These are phyloP conservation scores for Cordyceps cateniannulata DNA, from an alignment of 2,329 filamentous ascomycete species.

Conservation along the genomic window DNA sequence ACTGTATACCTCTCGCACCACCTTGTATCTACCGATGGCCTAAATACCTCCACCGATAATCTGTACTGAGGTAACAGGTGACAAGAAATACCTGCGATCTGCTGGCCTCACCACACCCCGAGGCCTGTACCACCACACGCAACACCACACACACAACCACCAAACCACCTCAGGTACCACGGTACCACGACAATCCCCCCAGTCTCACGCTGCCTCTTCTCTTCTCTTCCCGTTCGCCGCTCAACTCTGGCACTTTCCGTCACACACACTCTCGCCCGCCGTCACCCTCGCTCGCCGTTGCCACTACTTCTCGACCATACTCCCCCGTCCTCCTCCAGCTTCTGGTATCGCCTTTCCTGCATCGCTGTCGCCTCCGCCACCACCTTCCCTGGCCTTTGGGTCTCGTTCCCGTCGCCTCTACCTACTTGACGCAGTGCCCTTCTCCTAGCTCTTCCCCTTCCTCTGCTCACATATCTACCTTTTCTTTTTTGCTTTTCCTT, in stretches of 20 bases:
- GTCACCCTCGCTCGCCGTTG: neutral
- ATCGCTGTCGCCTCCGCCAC: neutral
- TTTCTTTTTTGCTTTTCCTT: slow-evolving; percentile 9
- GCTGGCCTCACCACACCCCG: neutral
- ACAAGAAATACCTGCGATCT: neutral
- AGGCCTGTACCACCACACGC: slow-evolving; percentile 5
- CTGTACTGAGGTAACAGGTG: neutral
- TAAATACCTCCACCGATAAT: neutral
- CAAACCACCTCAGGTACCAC: slow-evolving; percentile 4
- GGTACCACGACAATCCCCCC: neutral
- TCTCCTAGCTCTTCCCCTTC: neutral
- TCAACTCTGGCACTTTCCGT: neutral
- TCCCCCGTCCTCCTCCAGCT: neutral
- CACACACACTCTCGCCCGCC: neutral
- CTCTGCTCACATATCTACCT: neutral
- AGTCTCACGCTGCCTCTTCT: slow-evolving; percentile 10
- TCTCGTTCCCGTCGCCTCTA: neutral
- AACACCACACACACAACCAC: neutral
- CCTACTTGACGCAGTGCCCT: neutral
- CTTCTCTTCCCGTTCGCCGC: neutral
- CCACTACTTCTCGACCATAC: slow-evolving; percentile 6
- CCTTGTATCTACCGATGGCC: neutral
- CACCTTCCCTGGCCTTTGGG: neutral
- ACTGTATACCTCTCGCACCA: neutral
- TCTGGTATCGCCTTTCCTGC: neutral